Percentiles rank a stretch among this genome's conserved stretches.
Evolutionary conservation across 441 rosid species (phyloP).

Genomic region (Breynia disticha): DNA sequence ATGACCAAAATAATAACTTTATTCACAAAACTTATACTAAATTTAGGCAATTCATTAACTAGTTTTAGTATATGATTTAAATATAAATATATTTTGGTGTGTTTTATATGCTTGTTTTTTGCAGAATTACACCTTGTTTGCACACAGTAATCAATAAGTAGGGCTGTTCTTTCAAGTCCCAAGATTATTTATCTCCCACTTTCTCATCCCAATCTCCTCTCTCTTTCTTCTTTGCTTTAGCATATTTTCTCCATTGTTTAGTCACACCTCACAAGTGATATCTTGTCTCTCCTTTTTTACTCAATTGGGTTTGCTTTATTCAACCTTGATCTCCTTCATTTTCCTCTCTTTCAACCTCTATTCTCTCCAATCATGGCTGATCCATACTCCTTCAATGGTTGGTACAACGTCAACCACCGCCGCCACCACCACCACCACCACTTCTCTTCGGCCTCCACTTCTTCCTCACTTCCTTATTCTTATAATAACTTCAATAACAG

Average conservation of each 20-base stretch:
- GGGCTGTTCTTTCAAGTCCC: slow-evolving; percentile 51
- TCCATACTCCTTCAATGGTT: slow-evolving; percentile 56
- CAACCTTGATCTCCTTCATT: slow-evolving; percentile 17
- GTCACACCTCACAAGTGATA: slow-evolving; percentile 40
- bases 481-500: slow-evolving; percentile 11
- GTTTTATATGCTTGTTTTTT: background rate
- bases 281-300: slow-evolving; percentile 38
- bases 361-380: slow-evolving; percentile 49
- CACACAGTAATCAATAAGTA: slow-evolving; percentile 24
- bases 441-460: slow-evolving; percentile 27
- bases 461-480: slow-evolving; percentile 30
- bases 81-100: background rate
- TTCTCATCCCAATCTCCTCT: slow-evolving; percentile 18
- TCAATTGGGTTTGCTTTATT: slow-evolving; percentile 23
- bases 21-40: too few species aligned
- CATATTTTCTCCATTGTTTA: slow-evolving; percentile 30
- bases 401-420: slow-evolving; percentile 33
- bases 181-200: slow-evolving; percentile 24
- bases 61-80: too few species aligned
- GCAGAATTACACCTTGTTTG: slow-evolving; percentile 8
- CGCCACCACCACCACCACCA: slow-evolving; percentile 27
- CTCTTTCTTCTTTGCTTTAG: slow-evolving; percentile 16
- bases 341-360: slow-evolving; percentile 17
- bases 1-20: too few species aligned
- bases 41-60: too few species aligned